Base-by-base conservation (phyloP, 176 grass and related monocot species). In the Luzula sylvatica region DNA sequence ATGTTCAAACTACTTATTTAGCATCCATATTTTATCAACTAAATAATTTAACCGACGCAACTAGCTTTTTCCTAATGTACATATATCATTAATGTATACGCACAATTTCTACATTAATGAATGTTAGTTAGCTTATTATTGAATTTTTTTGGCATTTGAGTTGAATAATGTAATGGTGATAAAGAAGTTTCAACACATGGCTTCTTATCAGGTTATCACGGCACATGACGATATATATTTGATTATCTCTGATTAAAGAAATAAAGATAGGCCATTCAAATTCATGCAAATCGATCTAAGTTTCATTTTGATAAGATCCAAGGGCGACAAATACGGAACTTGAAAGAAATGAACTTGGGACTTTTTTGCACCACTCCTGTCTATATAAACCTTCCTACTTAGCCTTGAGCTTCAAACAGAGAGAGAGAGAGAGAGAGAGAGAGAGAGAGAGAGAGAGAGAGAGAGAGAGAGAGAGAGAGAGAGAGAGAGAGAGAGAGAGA, bases 171-270 rank as follows among this genome's bases (percentile, higher is more conserved):
- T n/a, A n/a, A n/a, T n/a, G n/a, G n/a, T n/a, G n/a, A n/a, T n/a
- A 46, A 24, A 24, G 7, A 61, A 42, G 12, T 44, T 11, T 58
- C 55, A 38, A 58, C 17, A 41, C 55, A 35, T 5, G 23, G 58
- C 58, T 62, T 19, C 58, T 47, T 62, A 62, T 62, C 41, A 47
- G 42, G 40, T 4, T 62, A 29, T 61, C 30, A 61, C 14, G 38
- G 25, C 23, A 45, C 40, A 46, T 61, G 58, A 26, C 44, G 22
- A 43, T n/a, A n/a, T n/a, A n/a, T n/a, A n/a, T 61, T 9, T 46
- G 44, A 21, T 46, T 61, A 61, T 61, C 40, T 14, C 41, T 27
- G 23, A 46, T 44, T 43, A 23, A 61, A 42, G 1, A 15, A 23
- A 42, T 32, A 32, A 32, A 32, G 8, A 32, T 32, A 32, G 8